phyloP scores from a whole-genome alignment of 768 basidiomycete species.

The Tricholomella constricta region DNA sequence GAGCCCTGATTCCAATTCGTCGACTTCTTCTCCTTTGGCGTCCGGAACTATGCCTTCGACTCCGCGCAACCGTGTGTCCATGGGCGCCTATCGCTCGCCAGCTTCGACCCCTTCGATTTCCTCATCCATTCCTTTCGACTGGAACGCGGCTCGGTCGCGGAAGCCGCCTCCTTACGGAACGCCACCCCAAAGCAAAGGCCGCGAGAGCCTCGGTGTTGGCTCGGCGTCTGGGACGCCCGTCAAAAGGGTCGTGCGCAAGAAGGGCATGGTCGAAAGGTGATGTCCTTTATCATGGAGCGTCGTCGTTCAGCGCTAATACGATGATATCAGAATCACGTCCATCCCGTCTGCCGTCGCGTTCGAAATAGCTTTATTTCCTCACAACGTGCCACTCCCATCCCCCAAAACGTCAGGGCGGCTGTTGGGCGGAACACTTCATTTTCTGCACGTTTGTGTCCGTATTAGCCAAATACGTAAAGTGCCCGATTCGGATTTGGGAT shows the following conservation, averaged over 20 bases:
- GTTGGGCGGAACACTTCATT: conserved; percentile 64
- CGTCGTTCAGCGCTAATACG: background rate
- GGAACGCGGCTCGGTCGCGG: conserved; percentile 77
- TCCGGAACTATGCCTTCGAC: conserved; percentile 38
- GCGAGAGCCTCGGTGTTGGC: conserved; percentile 40
- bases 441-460: conserved; percentile 67
- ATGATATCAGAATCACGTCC: conserved; percentile 48
- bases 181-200: conserved; percentile 50
- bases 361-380: conserved; percentile 80
- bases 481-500: conserved; percentile 69
- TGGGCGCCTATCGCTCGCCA: conserved; percentile 60
- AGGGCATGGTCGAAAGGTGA: conserved; percentile 63
- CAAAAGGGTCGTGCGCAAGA: conserved; percentile 64
- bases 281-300: conserved; percentile 10
- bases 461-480: conserved; percentile 56
- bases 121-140: conserved; percentile 79
- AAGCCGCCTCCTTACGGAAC: conserved; percentile 74
- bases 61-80: conserved; percentile 49
- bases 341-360: conserved; percentile 76
- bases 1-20: conserved; percentile 21
- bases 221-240: conserved; percentile 36
- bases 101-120: conserved; percentile 73
- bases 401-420: conserved; percentile 67
- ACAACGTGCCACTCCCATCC: conserved; percentile 74
- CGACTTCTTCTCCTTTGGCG: conserved; percentile 24